Evolutionary conservation across 169 alveolate species (phyloP).

Genomic region (Toxoplasma gondii): DNA sequence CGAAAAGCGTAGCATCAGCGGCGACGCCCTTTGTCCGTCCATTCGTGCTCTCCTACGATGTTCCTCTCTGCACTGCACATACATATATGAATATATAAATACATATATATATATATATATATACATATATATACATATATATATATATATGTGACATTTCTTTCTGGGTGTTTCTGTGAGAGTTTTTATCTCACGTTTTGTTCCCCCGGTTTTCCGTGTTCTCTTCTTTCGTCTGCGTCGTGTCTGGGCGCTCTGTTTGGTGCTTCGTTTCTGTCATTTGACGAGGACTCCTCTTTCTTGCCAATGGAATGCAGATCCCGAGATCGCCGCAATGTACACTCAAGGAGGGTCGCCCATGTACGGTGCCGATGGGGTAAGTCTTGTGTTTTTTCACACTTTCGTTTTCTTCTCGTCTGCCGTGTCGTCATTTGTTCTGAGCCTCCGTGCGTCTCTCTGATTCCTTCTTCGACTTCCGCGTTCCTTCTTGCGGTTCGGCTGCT

Average conservation of each 20-base stretch:
- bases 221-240: too few relatives aligned
- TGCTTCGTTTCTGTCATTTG: not conserved
- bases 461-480: too few relatives aligned
- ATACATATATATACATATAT: conserved; percentile 9
- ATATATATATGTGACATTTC: not conserved
- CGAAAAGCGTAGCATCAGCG: too few relatives aligned
- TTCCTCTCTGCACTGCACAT: not conserved
- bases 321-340: conserved; percentile 27
- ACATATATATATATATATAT: not conserved
- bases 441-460: too few relatives aligned
- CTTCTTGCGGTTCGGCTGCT: too few relatives aligned
- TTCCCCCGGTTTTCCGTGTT: not conserved
- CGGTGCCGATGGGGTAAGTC: conserved; percentile 40
- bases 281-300: not conserved
- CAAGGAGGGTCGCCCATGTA: not conserved
- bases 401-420: not conserved
- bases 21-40: too few relatives aligned
- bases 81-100: not conserved
- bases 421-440: too few relatives aligned
- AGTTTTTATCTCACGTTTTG: not conserved
- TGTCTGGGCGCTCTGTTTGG: not conserved
- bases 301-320: conserved; percentile 12
- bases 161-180: not conserved
- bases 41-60: not conserved
- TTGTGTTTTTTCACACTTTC: not conserved